phyloP scores from a whole-genome alignment of 2,329 filamentous ascomycete genomes.

The Cercospora beticola region DNA sequence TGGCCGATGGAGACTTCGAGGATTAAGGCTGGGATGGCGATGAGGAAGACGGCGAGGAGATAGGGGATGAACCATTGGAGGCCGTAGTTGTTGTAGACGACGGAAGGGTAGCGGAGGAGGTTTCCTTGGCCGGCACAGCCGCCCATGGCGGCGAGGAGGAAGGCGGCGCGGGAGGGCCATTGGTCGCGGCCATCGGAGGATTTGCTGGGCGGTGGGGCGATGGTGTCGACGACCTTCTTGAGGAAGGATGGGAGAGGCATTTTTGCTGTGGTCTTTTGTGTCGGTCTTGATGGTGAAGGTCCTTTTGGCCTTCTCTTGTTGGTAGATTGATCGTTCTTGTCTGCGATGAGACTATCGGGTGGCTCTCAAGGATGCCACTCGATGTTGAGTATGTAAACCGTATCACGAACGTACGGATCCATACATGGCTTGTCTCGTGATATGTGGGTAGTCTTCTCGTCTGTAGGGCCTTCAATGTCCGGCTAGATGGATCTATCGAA shows the following conservation, averaged over 20 bases:
- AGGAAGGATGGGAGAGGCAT: slow-evolving; percentile 11
- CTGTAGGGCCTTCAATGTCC: neutral
- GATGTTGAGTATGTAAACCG: slow-evolving; percentile 9
- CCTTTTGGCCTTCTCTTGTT: neutral
- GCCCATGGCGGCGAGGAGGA: slow-evolving; percentile 59
- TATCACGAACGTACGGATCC: slow-evolving; percentile 6
- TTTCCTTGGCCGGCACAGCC: slow-evolving; percentile 60
- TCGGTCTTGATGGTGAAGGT: neutral
- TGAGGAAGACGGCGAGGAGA: slow-evolving; percentile 55
- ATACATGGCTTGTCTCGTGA: neutral
- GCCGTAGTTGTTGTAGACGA: slow-evolving; percentile 61
- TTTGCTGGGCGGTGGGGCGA: slow-evolving; percentile 17
- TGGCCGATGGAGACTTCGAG: slow-evolving; percentile 56
- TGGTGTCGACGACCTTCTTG: slow-evolving; percentile 13
- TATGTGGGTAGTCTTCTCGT: neutral
- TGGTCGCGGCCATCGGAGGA: slow-evolving; percentile 51
- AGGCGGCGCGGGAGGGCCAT: slow-evolving; percentile 57
- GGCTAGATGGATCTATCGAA: neutral
- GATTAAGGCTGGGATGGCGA: slow-evolving; percentile 58
- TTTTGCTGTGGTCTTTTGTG: neutral
- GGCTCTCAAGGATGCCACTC: slow-evolving; percentile 11
- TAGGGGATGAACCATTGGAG: slow-evolving; percentile 64
- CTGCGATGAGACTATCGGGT: neutral
- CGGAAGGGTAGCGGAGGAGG: slow-evolving; percentile 57
- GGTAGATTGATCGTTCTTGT: neutral